A percentile compares a stretch with the other conserved stretches of the same genome.
Conservation (phyloP, 2,329 filamentous ascomycete species). For the Fusarium hostae region DNA sequence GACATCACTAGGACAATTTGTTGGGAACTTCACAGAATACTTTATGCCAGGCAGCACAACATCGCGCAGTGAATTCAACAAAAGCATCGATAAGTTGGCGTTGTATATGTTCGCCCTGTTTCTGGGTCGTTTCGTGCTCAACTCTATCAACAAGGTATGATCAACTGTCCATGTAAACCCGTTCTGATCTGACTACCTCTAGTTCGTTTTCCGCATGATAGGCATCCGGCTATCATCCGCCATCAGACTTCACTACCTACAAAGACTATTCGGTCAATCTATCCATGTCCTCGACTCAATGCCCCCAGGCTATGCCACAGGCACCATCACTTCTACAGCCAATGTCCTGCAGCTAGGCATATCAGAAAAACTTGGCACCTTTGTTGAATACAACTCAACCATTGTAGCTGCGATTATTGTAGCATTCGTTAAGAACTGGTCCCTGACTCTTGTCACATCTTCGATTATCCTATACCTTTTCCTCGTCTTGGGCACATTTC, state of each 20-base stretch:
- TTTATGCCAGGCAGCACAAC: conserved; percentile 47
- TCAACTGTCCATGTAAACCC: too few relatives aligned
- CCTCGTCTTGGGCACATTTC: conserved; percentile 57
- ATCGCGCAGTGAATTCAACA: conserved; percentile 54
- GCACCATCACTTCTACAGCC: conserved; percentile 71
- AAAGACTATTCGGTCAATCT: conserved; percentile 71
- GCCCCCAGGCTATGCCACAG: conserved; percentile 69
- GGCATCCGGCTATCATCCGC: conserved; percentile 70
- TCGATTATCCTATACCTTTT: conserved; percentile 67
- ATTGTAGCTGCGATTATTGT: conserved; percentile 64
- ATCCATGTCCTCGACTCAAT: conserved; percentile 76
- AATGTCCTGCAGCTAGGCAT: conserved; percentile 74
- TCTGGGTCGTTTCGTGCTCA: conserved; percentile 70
- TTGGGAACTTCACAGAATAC: conserved; percentile 61
- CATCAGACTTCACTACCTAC: conserved; percentile 72
- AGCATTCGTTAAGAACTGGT: conserved; percentile 68
- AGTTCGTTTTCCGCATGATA: conserved; percentile 69
- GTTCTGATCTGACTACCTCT: background rate
- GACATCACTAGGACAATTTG: conserved; percentile 52
- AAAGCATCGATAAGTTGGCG: conserved; percentile 57
- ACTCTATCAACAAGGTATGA: conserved; percentile 68
- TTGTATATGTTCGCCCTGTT: conserved; percentile 79
- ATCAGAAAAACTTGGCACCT: conserved; percentile 69
- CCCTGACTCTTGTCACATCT: conserved; percentile 67
- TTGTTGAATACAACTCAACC: conserved; percentile 65